Evolutionary conservation across 106 monocot genomes (phyloP), one percentile per base, ranked within the genome.

Genomic region (Dioscorea zingiberensis): DNA sequence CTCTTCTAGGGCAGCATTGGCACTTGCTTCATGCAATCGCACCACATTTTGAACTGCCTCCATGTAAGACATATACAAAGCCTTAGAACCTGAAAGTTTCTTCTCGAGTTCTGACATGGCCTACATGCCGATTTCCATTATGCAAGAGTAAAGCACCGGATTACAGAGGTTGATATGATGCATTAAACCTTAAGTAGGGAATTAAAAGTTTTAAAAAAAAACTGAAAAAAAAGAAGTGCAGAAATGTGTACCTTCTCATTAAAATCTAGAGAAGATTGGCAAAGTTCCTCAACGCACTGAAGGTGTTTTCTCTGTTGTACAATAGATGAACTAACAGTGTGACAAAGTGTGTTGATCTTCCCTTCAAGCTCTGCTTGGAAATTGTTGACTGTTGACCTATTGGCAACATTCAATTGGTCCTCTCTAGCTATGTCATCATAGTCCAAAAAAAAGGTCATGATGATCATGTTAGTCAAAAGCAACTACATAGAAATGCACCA

Each of bases 21-120:
- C 59, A 48, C 64, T 69, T 55, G 86, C 83, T 44, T 89, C 93
- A 51, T 99, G 86, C 77, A 99, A 76, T 21, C 72, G 84, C 28
- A 99, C 86, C 46, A 78, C 71, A 79, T 99, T 99, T 67, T 83
- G 84, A 1, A 93, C 62, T 13, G 79, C 84, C 62, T 99, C 93
- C 23, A 93, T 63, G 48, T 99, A 93, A 27, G 89, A 93, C 58
- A 62, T 44, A 68, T 82, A 89, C 44, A 74, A 56, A 59, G 73
- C 65, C 55, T 66, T 79, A 65, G 93, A 74, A 64, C 80, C 64
- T 24, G 73, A 65, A 15, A 87, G 73, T 59, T 87, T 85, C 61
- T 80, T 72, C 48, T 78, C 84, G 44, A 99, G 46, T 26, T 86
- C 80, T 46, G 45, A 44, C 0, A 82, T 47, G 2, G 86, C 84